Conservation (phyloP, 306 rosid species). For the Quercus ilex region DNA sequence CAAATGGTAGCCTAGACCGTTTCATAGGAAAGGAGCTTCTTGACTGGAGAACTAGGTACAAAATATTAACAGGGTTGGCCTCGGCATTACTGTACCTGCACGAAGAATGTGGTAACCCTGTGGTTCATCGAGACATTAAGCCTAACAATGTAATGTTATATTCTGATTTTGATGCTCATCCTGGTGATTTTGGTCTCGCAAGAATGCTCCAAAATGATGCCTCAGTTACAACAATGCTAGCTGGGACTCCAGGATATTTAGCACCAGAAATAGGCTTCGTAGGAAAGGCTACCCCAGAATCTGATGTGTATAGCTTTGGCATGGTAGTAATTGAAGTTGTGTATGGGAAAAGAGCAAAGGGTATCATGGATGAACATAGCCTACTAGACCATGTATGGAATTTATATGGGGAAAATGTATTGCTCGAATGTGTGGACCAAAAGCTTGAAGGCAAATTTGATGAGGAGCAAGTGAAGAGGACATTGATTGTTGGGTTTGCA, state of each 20-base stretch:
- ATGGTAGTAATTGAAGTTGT: slow-evolving; percentile 56
- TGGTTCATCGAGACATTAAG: slow-evolving; percentile 57
- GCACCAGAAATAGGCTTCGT: slow-evolving; percentile 54
- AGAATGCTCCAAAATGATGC: slow-evolving; percentile 40
- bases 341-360: slow-evolving; percentile 53
- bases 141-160: slow-evolving; percentile 54
- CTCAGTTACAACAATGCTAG: slow-evolving; percentile 29
- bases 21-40: slow-evolving; percentile 41
- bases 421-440: slow-evolving; percentile 46
- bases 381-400: slow-evolving; percentile 51
- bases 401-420: slow-evolving; percentile 23
- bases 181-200: slow-evolving; percentile 62
- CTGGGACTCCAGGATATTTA: slow-evolving; percentile 51
- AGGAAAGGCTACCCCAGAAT: slow-evolving; percentile 46
- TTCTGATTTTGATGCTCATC: slow-evolving; percentile 31
- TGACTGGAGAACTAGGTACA: slow-evolving; percentile 49
- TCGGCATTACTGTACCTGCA: slow-evolving; percentile 55
- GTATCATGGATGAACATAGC: slow-evolving; percentile 31
- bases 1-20: slow-evolving; percentile 51
- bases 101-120: slow-evolving; percentile 56
- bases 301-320: slow-evolving; percentile 58
- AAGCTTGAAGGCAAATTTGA: slow-evolving; percentile 23
- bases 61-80: slow-evolving; percentile 46
- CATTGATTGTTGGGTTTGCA: slow-evolving; percentile 50
- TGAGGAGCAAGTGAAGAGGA: slow-evolving; percentile 41